phyloP scores from a whole-genome alignment of 768 basidiomycete species.

The Phanerodontia chrysosporium region DNA sequence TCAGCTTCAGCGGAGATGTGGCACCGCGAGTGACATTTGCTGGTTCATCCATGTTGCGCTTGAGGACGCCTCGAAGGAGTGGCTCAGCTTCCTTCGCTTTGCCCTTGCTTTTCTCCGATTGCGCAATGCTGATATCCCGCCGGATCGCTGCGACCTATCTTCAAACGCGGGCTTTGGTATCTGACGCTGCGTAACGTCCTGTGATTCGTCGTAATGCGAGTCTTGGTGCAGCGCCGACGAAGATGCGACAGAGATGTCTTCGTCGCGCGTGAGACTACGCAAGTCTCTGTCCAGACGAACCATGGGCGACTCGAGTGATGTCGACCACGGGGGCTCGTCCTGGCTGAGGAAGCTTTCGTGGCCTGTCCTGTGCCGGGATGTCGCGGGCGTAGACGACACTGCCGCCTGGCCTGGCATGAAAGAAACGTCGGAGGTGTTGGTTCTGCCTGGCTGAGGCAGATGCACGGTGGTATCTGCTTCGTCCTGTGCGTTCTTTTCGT shows the following conservation, averaged over 20 bases:
- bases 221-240: slow-evolving; percentile 18
- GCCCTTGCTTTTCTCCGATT: slow-evolving; percentile 31
- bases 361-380: slow-evolving; percentile 29
- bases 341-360: slow-evolving; percentile 35
- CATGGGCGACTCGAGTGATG: slow-evolving; percentile 71
- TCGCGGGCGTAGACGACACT: slow-evolving; percentile 77
- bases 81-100: slow-evolving; percentile 44
- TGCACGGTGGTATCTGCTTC: slow-evolving; percentile 8
- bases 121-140: background rate
- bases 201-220: slow-evolving; percentile 21
- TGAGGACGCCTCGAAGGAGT: slow-evolving; percentile 46
- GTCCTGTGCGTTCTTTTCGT: slow-evolving; percentile 20
- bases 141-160: background rate
- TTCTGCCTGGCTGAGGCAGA: slow-evolving; percentile 37
- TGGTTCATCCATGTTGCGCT: slow-evolving; percentile 36
- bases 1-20: slow-evolving; percentile 50
- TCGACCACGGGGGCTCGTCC: slow-evolving; percentile 61
- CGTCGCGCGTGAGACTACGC: slow-evolving; percentile 47
- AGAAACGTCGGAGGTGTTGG: slow-evolving; percentile 55
- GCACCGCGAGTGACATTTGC: slow-evolving; percentile 10
- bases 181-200: slow-evolving; percentile 21
- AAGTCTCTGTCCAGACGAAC: slow-evolving; percentile 62
- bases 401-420: slow-evolving; percentile 73
- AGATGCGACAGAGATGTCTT: slow-evolving; percentile 22
- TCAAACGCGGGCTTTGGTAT: slow-evolving; percentile 2